Evolutionary conservation across 108 stramenopile genomes (phyloP), one percentile per base, ranked within the genome.

Genomic region (Licmophora abbreviata): DNA sequence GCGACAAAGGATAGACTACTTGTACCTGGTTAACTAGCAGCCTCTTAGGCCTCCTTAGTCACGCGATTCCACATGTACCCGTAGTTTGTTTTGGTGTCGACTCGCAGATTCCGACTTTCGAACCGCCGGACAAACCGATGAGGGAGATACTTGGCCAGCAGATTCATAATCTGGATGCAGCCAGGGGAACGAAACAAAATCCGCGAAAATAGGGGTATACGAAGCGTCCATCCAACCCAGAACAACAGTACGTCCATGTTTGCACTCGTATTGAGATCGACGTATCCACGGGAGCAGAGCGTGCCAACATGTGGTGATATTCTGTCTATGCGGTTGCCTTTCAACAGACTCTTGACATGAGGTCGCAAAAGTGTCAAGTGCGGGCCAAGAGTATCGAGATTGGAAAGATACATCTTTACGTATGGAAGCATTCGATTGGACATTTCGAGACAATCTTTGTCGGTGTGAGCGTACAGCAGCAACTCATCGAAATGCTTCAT

Each of bases 191-290:
- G 70, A 58, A 81, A 78, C 54, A 85, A 73, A 1, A 76, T 14
- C 17, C 47, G 44, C 12, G 77, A 70, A 0, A 79, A 54, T 25
- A 60, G 46, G 4, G 84, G 84, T 12, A 85, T 67, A 24, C 67
- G 66, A 26, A 85, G 48, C 1, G 77, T 69, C 84, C 84, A 85
- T 0, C 80, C 79, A 41, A 85, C 74, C 49, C 67, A 85, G 44
- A 66, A 85, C n/a, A 85, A 36, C 51, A 85, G 56, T 7, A 85
- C 69, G 42, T 86, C 85, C 63, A 79, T 68, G 57, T 86, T 79
- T 22, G 75, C 80, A 32, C 65, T 68, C 22, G 77, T 73, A 20
- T 61, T 58, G 45, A 81, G 63, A 63, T 71, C 73, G 3, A 36
- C 49, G 48, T 81, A 81, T 41, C 80, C 80, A 41, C 70, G 61